Conservation (phyloP, 805 yeast species). For the Peterozyma xylosa region DNA sequence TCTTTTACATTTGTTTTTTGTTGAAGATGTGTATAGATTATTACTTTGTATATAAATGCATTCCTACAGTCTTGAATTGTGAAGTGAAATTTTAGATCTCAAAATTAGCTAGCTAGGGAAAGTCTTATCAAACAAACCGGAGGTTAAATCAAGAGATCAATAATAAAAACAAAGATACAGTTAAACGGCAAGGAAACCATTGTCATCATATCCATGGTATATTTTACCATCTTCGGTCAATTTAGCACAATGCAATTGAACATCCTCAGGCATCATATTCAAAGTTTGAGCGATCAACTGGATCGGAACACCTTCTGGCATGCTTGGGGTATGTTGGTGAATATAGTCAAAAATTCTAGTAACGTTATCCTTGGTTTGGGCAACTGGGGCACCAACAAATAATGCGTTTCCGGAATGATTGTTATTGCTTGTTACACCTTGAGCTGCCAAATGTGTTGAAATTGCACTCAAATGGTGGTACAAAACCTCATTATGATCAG, state of each 20-base stretch:
- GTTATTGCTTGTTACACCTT: conserved; percentile 30
- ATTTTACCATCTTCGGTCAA: conserved; percentile 63
- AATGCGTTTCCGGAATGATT: conserved; percentile 19
- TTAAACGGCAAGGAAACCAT: conserved; percentile 46
- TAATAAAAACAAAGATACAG: conserved; percentile 17
- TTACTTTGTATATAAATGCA: too few relatives aligned
- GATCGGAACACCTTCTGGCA: conserved; percentile 74
- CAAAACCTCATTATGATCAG: conserved; percentile 59
- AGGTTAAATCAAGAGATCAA: too few relatives aligned
- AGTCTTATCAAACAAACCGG: too few relatives aligned
- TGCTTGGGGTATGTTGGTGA: conserved; percentile 41
- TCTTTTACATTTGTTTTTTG: not conserved
- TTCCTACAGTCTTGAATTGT: too few relatives aligned
- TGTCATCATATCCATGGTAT: conserved; percentile 65
- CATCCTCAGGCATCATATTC: conserved; percentile 40
- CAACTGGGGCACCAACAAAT: conserved; percentile 33
- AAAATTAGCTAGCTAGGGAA: too few relatives aligned
- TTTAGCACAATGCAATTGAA: conserved; percentile 38
- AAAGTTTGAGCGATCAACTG: conserved; percentile 52
- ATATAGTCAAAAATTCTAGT: conserved; percentile 43
- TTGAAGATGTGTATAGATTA: too few relatives aligned
- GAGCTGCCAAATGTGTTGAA: conserved; percentile 45
- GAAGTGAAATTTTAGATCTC: too few relatives aligned
- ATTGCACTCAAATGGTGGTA: conserved; percentile 65
- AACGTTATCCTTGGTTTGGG: conserved; percentile 21